Evolutionary conservation across 306 rosid genomes (phyloP), one percentile per base, ranked within the genome.

Genomic region (Vigna nakashimae): DNA sequence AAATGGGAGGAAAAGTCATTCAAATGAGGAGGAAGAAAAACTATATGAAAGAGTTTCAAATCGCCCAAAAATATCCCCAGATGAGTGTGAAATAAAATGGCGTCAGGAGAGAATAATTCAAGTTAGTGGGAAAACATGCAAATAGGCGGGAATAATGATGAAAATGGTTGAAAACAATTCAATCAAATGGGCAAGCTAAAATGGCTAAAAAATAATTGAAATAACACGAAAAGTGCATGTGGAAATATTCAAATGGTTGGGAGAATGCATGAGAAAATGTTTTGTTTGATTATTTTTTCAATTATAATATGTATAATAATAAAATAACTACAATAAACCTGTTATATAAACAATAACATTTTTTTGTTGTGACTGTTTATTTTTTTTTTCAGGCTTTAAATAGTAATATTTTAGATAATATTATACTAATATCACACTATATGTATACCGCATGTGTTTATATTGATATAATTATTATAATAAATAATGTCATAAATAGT

Each of bases 181-280:
- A 16, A 34, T 63, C 46, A 63, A 34, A 7, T 34, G 48, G 15
- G 0, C 24, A 32, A 7, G 14, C 11, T 16, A 16, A 60, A 28
- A 13, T 59, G 40, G 20, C 12, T 60, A 60, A 60, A 28, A 60
- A 60, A 30, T 63, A 2, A 63, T n/a, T 63, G 46, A 63, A 62
- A 63, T 16, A 36, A 63, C 14, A 3, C 26, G 49, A 9, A n/a
- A 17, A 17, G 1, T 38, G 49, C 30, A 38, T 36, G 50, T 12
- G 16, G 38, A 38, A 38, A 4, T 28, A 38, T 65, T 16, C 30
- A 65, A 36, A 38, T 38, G 30, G n/a, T 3, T 38, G 17, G 26
- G 15, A 9, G 3, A n/a, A 34, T 14, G 15, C 1, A 13, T 2
- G 16, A 7, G 49, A 65, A 65, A 65, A 20, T 42, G 53, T 4